Percentiles rank a stretch among this genome's conserved stretches.
These are phyloP conservation scores for Pleoardoris graminearum DNA, from an alignment of 2,329 filamentous ascomycete species.

Conservation along the genomic window DNA sequence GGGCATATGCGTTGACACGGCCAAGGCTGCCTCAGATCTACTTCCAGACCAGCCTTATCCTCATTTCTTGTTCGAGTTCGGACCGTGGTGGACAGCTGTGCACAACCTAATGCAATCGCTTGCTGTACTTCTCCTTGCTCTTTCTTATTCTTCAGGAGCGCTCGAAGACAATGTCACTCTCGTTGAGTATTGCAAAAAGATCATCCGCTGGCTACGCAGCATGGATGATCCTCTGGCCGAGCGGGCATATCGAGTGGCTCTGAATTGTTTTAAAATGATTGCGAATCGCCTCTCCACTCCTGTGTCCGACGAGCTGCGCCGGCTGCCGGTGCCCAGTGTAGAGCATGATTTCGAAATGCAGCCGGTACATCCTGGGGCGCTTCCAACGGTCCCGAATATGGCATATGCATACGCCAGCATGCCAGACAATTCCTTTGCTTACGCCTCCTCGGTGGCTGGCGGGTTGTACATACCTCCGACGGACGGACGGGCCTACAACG, in stretches of 20 bases:
- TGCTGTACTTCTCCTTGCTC: conserved; percentile 44
- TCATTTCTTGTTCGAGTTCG: conserved; percentile 34
- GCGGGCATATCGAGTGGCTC: conserved; percentile 27
- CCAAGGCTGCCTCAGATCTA: conserved; percentile 38
- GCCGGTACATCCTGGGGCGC: background rate
- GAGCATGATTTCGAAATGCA: background rate
- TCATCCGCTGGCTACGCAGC: conserved; percentile 38
- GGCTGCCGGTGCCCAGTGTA: background rate
- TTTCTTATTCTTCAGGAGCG: conserved; percentile 34
- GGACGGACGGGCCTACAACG: background rate
- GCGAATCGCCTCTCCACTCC: conserved; percentile 23
- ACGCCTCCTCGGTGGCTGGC: background rate
- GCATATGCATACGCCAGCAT: background rate
- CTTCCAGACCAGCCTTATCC: conserved; percentile 40
- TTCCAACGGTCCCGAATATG: background rate
- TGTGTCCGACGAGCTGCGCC: conserved; percentile 8
- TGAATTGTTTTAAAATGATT: conserved; percentile 23
- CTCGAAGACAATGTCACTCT: conserved; percentile 25
- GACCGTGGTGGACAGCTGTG: conserved; percentile 50
- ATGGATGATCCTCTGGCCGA: conserved; percentile 38
- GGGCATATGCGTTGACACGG: conserved; percentile 43
- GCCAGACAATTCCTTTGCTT: background rate
- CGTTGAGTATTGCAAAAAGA: conserved; percentile 33
- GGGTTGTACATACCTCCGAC: background rate
- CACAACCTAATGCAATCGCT: conserved; percentile 47